Base-by-base conservation (phyloP, 2,329 filamentous ascomycete species). In the Ophiostoma ulmi region DNA sequence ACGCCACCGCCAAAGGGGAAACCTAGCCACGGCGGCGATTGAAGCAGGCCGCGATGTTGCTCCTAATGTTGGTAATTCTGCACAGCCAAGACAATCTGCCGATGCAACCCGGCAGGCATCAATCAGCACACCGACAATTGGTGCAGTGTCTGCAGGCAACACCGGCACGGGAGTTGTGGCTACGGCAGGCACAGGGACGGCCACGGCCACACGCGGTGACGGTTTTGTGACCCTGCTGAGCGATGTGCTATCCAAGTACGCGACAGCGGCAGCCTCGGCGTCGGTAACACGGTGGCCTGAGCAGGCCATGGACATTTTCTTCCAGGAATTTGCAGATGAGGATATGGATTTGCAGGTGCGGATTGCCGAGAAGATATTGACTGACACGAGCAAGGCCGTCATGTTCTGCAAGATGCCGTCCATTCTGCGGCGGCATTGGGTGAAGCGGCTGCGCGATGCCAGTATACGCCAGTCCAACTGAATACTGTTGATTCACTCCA, bases 321-420 rank as follows among this genome's bases (percentile, higher is more conserved):
- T 88, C 77, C 80, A 81, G 41, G 86, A 88, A 72, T 88, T 88
- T 75, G 78, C 81, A 17, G 81, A 83, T 67, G 86, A 88, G 74
- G 85, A 88, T 72, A 79, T 84, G 72, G 86, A 88, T 74, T 76
- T 88, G 70, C 86, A 88, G 79, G 79, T 88, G 55, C 86, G 85
- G 77, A 85, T 88, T 44, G 85, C 85, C 0, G 86, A 88, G 76
- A 85, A 85, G 73, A 82, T 85, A 1, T 79, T 88, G 36, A 82
- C 84, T n/a, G 84, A 87, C 73, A 84, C 87, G 73, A 85, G 84
- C 75, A 87, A 86, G 76, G 86, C 86, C 39, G 84, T 88, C 81
- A 82, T 88, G 61, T 88, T 88, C 73, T 87, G 85, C 79, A 88
- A 88, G 78, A 88, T 88, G 85, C 83, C 85, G 0, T 77, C 80